Percentiles rank a stretch among this genome's conserved stretches.
Conservation (phyloP, 2,329 filamentous ascomycete species). For the Sclerotinia sclerotiorum region DNA sequence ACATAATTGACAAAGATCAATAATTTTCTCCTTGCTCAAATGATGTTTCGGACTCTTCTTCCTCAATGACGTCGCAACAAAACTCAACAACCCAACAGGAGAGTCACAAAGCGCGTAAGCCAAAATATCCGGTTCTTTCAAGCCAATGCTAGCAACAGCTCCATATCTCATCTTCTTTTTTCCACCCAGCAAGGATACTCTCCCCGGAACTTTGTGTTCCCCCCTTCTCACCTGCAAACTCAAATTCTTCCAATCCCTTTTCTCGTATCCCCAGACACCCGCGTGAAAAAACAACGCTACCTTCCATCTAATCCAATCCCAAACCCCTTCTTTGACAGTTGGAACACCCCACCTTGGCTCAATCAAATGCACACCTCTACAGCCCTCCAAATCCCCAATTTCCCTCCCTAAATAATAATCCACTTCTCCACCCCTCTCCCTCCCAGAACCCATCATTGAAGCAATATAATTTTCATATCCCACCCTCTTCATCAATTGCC, state of each 20-base stretch:
- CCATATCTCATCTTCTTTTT: conserved; percentile 23
- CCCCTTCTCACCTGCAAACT: conserved; percentile 24
- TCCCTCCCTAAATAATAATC: conserved; percentile 52
- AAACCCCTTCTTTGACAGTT: conserved; percentile 45
- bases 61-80: conserved; percentile 51
- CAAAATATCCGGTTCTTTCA: conserved; percentile 45
- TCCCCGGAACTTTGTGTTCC: conserved; percentile 9
- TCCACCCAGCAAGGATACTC: conserved; percentile 20
- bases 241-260: conserved; percentile 51
- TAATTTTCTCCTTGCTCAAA: conserved; percentile 53
- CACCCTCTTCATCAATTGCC: conserved; percentile 59
- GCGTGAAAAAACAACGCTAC: conserved; percentile 51
- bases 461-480: conserved; percentile 59
- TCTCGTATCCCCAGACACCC: conserved; percentile 56
- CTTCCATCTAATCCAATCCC: conserved; percentile 56
- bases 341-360: conserved; percentile 56
- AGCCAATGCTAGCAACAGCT: conserved; percentile 28
- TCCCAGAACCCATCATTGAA: conserved; percentile 53
- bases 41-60: conserved; percentile 44
- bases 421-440: conserved; percentile 48
- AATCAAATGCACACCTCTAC: conserved; percentile 60
- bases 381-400: conserved; percentile 53
- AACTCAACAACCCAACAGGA: conserved; percentile 57
- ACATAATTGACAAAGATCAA: conserved; percentile 60
- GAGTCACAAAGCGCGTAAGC: conserved; percentile 63